Base-by-base conservation (phyloP, 371 early-diverging fungal genomes). In the Zychaea mexicana region DNA sequence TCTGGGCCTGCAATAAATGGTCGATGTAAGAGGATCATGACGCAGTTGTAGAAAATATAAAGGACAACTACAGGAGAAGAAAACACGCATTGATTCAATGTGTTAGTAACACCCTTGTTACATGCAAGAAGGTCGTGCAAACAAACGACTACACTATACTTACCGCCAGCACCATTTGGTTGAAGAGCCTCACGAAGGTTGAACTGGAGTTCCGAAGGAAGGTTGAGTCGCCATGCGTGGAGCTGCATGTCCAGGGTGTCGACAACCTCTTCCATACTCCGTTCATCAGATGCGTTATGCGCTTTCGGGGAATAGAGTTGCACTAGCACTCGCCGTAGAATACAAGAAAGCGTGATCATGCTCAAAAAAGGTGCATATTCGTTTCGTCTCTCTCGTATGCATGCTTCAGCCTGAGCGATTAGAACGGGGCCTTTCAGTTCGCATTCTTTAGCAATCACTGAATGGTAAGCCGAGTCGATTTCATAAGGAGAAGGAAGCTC, bases 401-500 rank as follows among this genome's bases (percentile, higher is more conserved):
- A 64, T 10, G 32, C 28, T 33, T 70, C 68, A 0, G 78, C 61
- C 33, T 74, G 69, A 30, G 58, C 24, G 12, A 70, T 67, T 1
- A 73, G 33, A 1, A 54, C 21, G 2, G 73, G 74, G 4, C 49
- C 49, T 6, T 13, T 24, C 1, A 19, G 5, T 1, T 42, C 42
- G 5, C 33, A 12, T 17, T 42, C 15, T 7, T 42, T 15, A 7
- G 13, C 42, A 22, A 5, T 24, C 12, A 24, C 49, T 0, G 49
- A 10, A 3, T 49, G 49, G 24, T 49, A 49, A 49, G 49, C 49
- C 5, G 49, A 60, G 10, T 65, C 60, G 1, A 81, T 36, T 60
- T 82, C 82, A 28, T 69, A 74, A 5, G 65, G 53, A 1, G 76
- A 64, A 17, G 82, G 82, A 15, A 77, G 57, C 31, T 76, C 72